These are phyloP conservation scores for Acacia concinna DNA, from an alignment of 331 rosid species.

Conservation along the genomic window DNA sequence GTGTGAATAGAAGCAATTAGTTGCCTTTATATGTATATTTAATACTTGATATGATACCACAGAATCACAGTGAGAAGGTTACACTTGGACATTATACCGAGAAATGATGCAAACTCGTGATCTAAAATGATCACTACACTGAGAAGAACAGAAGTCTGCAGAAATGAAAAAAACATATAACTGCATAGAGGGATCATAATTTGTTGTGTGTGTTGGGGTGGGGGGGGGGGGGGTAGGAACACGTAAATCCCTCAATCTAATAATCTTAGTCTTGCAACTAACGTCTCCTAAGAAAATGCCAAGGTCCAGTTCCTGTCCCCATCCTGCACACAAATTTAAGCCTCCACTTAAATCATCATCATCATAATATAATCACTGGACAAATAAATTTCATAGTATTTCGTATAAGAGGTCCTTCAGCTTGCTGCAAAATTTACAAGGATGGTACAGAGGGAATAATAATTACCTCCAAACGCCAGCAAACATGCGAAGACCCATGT, in stretches of 20 bases:
- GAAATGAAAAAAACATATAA: neutral
- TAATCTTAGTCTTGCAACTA: neutral
- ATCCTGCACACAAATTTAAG: slow-evolving; percentile 55
- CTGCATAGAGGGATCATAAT: neutral
- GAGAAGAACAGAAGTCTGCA: neutral
- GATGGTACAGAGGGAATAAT: neutral
- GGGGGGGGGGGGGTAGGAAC: too few species aligned
- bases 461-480: slow-evolving; percentile 88
- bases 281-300: slow-evolving; percentile 70
- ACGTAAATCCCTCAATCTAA: neutral
- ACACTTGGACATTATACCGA: neutral
- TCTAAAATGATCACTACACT: neutral
- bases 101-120: neutral
- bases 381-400: neutral
- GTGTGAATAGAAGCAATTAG: neutral
- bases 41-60: neutral
- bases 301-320: slow-evolving; percentile 97
- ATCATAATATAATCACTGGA: neutral
- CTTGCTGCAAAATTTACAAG: neutral
- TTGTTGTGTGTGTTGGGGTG: too few species aligned
- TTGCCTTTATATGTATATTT: neutral
- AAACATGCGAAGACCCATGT: slow-evolving; percentile 77
- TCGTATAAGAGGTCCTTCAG: neutral
- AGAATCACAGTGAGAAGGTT: neutral
- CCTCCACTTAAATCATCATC: neutral